A percentile compares a stretch with the other conserved stretches of the same genome.
These are phyloP conservation scores for Populus ilicifolia DNA, from an alignment of 345 rosid genomes.

Conservation along the genomic window DNA sequence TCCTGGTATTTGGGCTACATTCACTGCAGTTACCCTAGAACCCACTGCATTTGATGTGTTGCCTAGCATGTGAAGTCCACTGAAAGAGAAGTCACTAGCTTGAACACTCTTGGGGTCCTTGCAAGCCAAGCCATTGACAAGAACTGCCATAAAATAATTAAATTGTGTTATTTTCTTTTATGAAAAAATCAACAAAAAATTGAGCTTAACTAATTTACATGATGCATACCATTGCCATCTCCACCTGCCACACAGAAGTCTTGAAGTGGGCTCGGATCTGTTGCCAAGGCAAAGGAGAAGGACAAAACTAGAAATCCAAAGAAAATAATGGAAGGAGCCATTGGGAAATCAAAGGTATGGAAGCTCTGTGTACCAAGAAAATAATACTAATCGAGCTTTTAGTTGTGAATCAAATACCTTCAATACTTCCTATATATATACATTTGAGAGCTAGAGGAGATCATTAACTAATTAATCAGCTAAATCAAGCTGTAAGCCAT, in stretches of 20 bases:
- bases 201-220: too few species aligned
- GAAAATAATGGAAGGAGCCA: conserved; percentile 1
- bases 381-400: too few species aligned
- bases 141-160: neutral
- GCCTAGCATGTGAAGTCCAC: neutral
- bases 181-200: neutral
- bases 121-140: neutral
- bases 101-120: neutral
- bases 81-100: neutral
- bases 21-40: neutral
- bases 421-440: too few species aligned
- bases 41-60: neutral
- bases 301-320: conserved; percentile 1
- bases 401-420: too few species aligned
- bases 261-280: conserved; percentile 26
- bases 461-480: too few species aligned
- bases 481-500: too few species aligned
- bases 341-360: neutral
- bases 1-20: neutral
- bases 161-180: too few species aligned
- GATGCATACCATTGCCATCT: conserved; percentile 2
- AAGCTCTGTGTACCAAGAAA: too few species aligned
- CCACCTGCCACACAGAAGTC: conserved; percentile 29
- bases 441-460: too few species aligned
- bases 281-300: conserved; percentile 9